Evolutionary conservation across 352 stramenopile species (phyloP).

Genomic region (Pythium insidiosum): DNA sequence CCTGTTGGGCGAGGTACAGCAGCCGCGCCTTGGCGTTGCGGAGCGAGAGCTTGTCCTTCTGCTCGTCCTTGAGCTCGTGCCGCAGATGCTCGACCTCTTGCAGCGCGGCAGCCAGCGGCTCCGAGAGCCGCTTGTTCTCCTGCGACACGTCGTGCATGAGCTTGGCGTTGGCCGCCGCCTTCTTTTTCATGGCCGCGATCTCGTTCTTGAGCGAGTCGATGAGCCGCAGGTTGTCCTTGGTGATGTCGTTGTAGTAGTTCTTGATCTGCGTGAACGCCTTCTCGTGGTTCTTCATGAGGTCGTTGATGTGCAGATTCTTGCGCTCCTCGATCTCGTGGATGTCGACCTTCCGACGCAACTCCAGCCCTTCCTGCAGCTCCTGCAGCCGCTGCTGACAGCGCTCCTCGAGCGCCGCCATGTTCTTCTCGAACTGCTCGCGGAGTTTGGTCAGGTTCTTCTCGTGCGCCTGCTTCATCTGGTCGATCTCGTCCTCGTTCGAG

Average conservation of each 20-base stretch:
- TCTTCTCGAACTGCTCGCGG: conserved; percentile 86
- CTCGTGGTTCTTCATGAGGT: conserved; percentile 93
- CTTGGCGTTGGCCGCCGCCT: conserved; percentile 85
- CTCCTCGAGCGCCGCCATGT: conserved; percentile 62
- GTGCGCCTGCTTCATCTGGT: conserved; percentile 87
- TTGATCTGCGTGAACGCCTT: conserved; percentile 93
- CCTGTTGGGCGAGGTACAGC: conserved; percentile 63
- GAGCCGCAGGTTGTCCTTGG: conserved; percentile 88
- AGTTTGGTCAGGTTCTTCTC: conserved; percentile 91
- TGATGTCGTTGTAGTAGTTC: conserved; percentile 96
- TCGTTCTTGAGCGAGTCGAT: conserved; percentile 91
- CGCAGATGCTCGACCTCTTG: conserved; percentile 87
- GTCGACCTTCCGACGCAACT: conserved; percentile 89
- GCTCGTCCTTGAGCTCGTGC: conserved; percentile 84
- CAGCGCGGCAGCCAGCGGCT: conserved; percentile 79
- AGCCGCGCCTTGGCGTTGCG: conserved; percentile 84
- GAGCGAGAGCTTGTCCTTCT: conserved; percentile 89
- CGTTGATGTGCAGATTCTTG: conserved; percentile 95
- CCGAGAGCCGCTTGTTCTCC: conserved; percentile 90
- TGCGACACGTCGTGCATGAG: conserved; percentile 90
- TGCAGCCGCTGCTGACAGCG: conserved; percentile 62
- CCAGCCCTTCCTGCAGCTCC: conserved; percentile 79
- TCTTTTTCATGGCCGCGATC: conserved; percentile 91
- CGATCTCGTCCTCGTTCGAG: conserved; percentile 85
- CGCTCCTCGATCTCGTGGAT: conserved; percentile 92